phyloP scores from a whole-genome alignment of 306 rosid genomes.

The Ammopiptanthus mongolicus region DNA sequence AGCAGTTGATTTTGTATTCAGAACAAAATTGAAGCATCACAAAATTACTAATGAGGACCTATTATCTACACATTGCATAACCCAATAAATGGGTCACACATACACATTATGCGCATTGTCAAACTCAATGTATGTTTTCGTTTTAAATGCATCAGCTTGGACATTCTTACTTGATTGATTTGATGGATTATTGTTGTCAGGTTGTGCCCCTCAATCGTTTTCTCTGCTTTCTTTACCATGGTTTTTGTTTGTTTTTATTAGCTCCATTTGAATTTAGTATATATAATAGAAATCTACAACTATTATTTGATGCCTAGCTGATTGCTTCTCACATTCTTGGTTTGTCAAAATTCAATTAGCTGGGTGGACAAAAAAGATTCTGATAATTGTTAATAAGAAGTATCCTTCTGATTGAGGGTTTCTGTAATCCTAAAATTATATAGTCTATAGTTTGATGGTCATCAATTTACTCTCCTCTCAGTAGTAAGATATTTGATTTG shows the following conservation, averaged over 20 bases:
- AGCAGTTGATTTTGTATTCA: neutral
- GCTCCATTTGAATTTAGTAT: neutral
- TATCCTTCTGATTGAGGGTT: conserved; percentile 72
- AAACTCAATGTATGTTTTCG: neutral
- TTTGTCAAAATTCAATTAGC: conserved; percentile 43
- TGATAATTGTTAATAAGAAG: conserved; percentile 46
- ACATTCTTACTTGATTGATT: neutral
- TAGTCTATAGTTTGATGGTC: conserved; percentile 13
- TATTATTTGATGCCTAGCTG: conserved; percentile 14
- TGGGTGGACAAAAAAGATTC: conserved; percentile 62
- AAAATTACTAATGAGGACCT: neutral
- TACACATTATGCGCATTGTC: neutral
- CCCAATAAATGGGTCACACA: neutral
- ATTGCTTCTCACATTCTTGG: conserved; percentile 21
- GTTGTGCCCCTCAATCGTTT: neutral
- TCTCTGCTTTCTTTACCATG: neutral
- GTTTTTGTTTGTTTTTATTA: neutral
- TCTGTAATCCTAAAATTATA: neutral
- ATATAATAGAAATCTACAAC: neutral
- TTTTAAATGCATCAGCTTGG: neutral
- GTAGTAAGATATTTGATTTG: conserved; percentile 5
- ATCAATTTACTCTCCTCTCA: neutral
- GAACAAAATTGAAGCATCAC: neutral
- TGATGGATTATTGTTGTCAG: neutral
- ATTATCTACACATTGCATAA: neutral